Percentiles rank a stretch among this genome's conserved stretches.
Conservation (phyloP, 257 asterid species). For the Solanum lycopersicoides region DNA sequence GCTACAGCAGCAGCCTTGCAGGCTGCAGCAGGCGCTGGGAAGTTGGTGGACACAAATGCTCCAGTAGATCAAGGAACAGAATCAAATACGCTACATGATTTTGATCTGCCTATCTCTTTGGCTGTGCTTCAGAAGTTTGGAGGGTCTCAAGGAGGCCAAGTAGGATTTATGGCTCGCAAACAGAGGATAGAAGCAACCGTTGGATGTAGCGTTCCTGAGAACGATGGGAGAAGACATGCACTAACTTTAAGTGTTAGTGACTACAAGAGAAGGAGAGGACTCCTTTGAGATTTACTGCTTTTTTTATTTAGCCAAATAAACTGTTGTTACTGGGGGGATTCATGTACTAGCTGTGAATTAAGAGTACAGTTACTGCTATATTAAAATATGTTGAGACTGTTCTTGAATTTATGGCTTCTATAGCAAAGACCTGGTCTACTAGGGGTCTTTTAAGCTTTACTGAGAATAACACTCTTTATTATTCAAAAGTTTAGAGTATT, state of each 20-base stretch:
- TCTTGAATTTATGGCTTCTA: background rate
- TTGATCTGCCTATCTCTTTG: conserved; percentile 70
- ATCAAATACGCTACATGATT: conserved; percentile 49
- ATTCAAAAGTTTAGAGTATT: background rate
- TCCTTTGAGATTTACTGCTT: conserved; percentile 35
- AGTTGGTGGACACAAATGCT: conserved; percentile 79
- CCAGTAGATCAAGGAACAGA: conserved; percentile 84
- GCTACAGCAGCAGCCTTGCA: conserved; percentile 71
- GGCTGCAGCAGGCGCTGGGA: conserved; percentile 89
- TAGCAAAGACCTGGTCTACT: background rate
- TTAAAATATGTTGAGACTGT: background rate
- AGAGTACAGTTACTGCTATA: background rate
- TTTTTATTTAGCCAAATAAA: background rate
- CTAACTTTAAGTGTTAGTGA: conserved; percentile 84
- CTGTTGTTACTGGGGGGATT: background rate
- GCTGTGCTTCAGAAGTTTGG: conserved; percentile 68
- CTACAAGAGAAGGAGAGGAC: conserved; percentile 87
- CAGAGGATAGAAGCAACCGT: conserved; percentile 77
- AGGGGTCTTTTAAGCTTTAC: background rate
- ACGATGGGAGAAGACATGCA: conserved; percentile 84
- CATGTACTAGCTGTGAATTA: background rate
- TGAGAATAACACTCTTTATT: background rate
- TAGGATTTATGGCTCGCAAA: conserved; percentile 82
- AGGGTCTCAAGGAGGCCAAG: conserved; percentile 78
- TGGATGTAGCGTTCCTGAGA: conserved; percentile 73